Evolutionary conservation across 1,284 basidiomycete species (phyloP), one percentile per base, ranked within the genome.

Genomic region (Quambalaria eucalypti): DNA sequence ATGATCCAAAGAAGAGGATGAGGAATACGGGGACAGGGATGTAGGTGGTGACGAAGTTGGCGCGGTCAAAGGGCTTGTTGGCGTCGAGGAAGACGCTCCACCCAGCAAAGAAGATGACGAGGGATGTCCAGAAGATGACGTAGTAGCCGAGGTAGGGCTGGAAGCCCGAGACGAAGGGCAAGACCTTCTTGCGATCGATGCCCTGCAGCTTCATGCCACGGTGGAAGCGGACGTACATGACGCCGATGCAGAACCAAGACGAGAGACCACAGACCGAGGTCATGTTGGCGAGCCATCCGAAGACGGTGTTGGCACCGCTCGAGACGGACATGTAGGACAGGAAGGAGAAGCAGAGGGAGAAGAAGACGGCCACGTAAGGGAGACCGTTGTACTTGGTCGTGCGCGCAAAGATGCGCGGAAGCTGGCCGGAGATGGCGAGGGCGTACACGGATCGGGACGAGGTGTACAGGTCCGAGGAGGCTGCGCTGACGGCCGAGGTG

Each of bases 11-110:
- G 47, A 50, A 52, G 28, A 55, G 33, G 48, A 55, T 38, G 31
- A 40, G 29, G 48, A 55, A 55, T 50, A 87, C 62, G n/a, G 76
- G 76, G 47, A 90, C 77, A 33, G 88, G 87, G 33, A 92, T 71
- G 76, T 91, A 91, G 72, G 83, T 86, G 44, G 87, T 88, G 49
- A 90, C 77, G 28, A 93, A 7, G 90, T 95, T 78, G 95, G 54
- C 31, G 5, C 10, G 10, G 48, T 50, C 28, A 26, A 52, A 23
- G n/a, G 44, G 39, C 80, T 64, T 71, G 54, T 70, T 61, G 28
- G 65, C 69, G 1, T 63, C 59, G 52, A 69, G 48, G 58, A 74
- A 74, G n/a, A 63, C 58, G 28, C 30, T 47, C 59, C 64, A 72
- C 42, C 84, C 86, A 38, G 52, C 59, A 30, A 72, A 70, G 28